These are phyloP conservation scores for Colletotrichum endophyticum DNA, from an alignment of 2,329 filamentous ascomycete genomes.

Conservation along the genomic window DNA sequence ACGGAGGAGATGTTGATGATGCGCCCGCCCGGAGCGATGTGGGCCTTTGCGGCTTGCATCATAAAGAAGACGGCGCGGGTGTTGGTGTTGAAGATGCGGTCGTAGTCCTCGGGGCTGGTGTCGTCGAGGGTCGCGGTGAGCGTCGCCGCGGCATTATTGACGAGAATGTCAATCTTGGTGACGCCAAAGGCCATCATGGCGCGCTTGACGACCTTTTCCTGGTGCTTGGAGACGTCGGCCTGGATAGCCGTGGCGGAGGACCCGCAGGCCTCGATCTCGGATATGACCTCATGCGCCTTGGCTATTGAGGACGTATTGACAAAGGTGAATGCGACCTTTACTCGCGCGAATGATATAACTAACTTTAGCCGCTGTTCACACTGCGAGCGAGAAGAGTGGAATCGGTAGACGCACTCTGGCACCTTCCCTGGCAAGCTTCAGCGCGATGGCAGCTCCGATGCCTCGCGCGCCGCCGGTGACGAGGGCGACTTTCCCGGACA, in stretches of 20 bases:
- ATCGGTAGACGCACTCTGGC: conserved; percentile 47
- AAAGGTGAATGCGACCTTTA: conserved; percentile 23
- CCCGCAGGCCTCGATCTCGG: conserved; percentile 25
- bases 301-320: conserved; percentile 21
- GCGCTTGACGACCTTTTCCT: conserved; percentile 21
- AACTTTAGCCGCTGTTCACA: conserved; percentile 4
- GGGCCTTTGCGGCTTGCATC: conserved; percentile 21
- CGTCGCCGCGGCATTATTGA: conserved; percentile 23
- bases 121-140: conserved; percentile 21
- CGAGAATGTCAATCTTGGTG: conserved; percentile 23
- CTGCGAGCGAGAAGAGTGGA: background rate
- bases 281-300: conserved; percentile 23
- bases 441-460: conserved; percentile 63
- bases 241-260: conserved; percentile 25
- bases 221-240: conserved; percentile 23
- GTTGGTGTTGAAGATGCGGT: conserved; percentile 23
- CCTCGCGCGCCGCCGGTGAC: conserved; percentile 51
- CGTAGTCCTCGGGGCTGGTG: conserved; percentile 20
- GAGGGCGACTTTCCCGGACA: conserved; percentile 23
- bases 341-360: background rate
- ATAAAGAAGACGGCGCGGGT: conserved; percentile 23
- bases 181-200: conserved; percentile 23
- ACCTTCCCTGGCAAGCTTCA: conserved; percentile 60
- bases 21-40: conserved; percentile 22
- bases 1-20: conserved; percentile 27